Evolutionary conservation across 805 yeast species (phyloP), one percentile per base, ranked within the genome.

Genomic region (Jamesozyma spencerorum): DNA sequence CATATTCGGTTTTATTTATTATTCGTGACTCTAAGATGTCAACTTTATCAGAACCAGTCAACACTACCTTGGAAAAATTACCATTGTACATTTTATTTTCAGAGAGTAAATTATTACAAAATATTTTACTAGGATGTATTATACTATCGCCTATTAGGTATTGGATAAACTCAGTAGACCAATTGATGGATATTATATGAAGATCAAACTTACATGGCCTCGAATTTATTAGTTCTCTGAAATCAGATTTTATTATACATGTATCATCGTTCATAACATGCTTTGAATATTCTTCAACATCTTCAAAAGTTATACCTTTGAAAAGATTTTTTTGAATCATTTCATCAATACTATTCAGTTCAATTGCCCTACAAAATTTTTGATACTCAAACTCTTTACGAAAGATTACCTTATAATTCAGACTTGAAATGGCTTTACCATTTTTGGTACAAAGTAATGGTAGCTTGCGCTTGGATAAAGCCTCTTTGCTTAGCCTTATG

Each of bases 1-100:
- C 11, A 15, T 35, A 11, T 15, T 34, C 38, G 12, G 32, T 30
- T 18, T 45, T 20, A 4, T 12, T 12, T 20, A 47, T 5, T 2
- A 49, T 37, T 6, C 35, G 26, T 10, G 6, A 28, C 22, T 48
- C 47, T 24, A 57, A 28, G 2, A 24, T 31, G 4, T 15, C 34
- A 10, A 53, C 40, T 43, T 59, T 59, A 41, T 59, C 63, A 7
- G 50, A 45, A 4, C 64, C 63, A 2, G 59, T 50, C 15, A 59
- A 24, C 17, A 55, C 30, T 6, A 34, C 15, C 29, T 50, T 52
- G 10, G 55, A 45, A 38, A 59, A 53, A 7, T 45, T 18, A 13
- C 63, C 64, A 8, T 47, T 50, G 36, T 53, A 56, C 4, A 29
- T 36, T 17, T 28, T 37, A 30, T 46, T 36, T 4, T 45, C 37